Evolutionary conservation across 2,329 filamentous ascomycete genomes (phyloP).

Genomic region (Epicoccum nigrum): DNA sequence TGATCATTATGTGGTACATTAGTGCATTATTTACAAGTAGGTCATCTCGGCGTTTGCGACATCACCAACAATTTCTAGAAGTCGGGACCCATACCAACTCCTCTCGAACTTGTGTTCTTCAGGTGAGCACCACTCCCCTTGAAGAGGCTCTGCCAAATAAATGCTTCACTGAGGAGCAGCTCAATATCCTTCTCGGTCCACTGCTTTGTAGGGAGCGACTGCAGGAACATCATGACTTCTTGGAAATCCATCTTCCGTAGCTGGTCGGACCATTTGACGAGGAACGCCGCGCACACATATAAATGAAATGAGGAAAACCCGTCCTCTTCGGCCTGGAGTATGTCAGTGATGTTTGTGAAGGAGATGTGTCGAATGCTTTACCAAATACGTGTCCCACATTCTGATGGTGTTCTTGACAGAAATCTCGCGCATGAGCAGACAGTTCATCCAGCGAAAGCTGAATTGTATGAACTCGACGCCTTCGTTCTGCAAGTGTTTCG

Average conservation of each 20-base stretch:
- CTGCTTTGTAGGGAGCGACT: conserved; percentile 86
- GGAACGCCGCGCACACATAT: conserved; percentile 95
- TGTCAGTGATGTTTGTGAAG: conserved; percentile 18
- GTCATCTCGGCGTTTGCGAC: conserved; percentile 20
- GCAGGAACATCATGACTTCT: conserved; percentile 99
- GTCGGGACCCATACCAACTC: conserved; percentile 49
- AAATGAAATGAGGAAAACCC: conserved; percentile 98
- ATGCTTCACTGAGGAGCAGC: conserved; percentile 91
- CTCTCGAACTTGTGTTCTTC: conserved; percentile 47
- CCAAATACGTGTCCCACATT: conserved; percentile 99
- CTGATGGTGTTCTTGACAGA: conserved; percentile 95
- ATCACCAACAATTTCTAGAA: conserved; percentile 25
- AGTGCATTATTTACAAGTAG: conserved; percentile 16
- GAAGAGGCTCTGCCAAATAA: conserved; percentile 98
- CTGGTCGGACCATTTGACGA: conserved; percentile 98
- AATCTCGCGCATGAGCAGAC: conserved; percentile 95
- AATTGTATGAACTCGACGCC: conserved; percentile 99
- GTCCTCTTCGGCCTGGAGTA: conserved; percentile 85
- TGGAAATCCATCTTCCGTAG: conserved; percentile 97
- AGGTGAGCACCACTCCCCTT: conserved; percentile 93
- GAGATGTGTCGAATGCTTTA: conserved; percentile 54
- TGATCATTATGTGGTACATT: conserved; percentile 13
- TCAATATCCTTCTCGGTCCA: conserved; percentile 99
- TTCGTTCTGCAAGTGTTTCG: conserved; percentile 87
- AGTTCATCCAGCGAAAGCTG: conserved; percentile 99